Evolutionary conservation across 1,284 basidiomycete species (phyloP), one percentile per base, ranked within the genome.

Genomic region (Phellinidium pouzarii): DNA sequence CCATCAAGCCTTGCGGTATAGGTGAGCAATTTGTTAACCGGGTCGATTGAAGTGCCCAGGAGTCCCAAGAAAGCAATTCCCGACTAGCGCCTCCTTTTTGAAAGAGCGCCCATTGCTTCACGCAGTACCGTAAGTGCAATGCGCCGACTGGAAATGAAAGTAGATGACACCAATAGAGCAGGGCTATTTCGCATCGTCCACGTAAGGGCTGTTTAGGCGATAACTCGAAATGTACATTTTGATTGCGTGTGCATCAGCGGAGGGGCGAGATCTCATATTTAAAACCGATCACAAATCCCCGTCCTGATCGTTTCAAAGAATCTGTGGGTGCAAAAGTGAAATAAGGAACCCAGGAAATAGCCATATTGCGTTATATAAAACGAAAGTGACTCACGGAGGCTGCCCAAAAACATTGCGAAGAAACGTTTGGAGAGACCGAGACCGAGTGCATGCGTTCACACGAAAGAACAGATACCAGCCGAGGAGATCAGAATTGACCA

Each of bases 141-240:
- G n/a, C n/a, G n/a, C n/a, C n/a, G n/a, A n/a, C n/a, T n/a, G 44
- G 36, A 44, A 44, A 27, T 26, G 19, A 27, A 44, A 22, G n/a
- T 25, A 44, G 7, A 7, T 34, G 9, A 11, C 11, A 34, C 14
- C 31, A 34, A 3, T 8, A 8, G 14, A 14, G 11, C 31, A 14
- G 31, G 11, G 31, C 31, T 8, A 8, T 34, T 14, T 14, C 31
- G 6, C 14, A 34, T 14, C 3, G 6, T 12, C 22, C 23, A 5
- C 23, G 12, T 3, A 23, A n/a, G 23, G 48, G 23, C 48, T 9
- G 12, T 12, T 19, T 31, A 22, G 48, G 25, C n/a, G 14, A 43
- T 40, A 26, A 20, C 48, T 50, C 14, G 12, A 27, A 42, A 42
- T 29, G 47, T 41, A 19, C n/a, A n/a, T n/a, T n/a, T n/a, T n/a